phyloP scores from a whole-genome alignment of 345 rosid genomes.

The Pistacia atlantica region DNA sequence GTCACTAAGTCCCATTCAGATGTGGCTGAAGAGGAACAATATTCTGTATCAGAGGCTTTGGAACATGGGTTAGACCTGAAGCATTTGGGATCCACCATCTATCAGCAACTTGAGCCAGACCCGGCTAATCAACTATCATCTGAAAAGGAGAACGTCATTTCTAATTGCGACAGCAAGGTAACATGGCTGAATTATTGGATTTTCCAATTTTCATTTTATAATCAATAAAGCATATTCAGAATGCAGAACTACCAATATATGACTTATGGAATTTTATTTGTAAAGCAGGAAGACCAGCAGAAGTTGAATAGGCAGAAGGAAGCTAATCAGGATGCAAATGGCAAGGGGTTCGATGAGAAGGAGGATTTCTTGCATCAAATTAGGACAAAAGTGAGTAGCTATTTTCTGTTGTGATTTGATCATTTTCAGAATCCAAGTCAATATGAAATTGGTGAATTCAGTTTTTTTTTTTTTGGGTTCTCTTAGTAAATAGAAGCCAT shows the following conservation, averaged over 20 bases:
- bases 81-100: conserved; percentile 28
- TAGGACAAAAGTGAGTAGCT: conserved; percentile 69
- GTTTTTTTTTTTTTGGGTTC: too few relatives aligned
- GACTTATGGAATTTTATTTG: conserved; percentile 22
- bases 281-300: conserved; percentile 46
- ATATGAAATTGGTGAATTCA: too few relatives aligned
- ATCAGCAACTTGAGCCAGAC: conserved; percentile 38
- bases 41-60: conserved; percentile 33
- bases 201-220: neutral
- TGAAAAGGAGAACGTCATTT: conserved; percentile 33
- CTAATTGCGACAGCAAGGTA: conserved; percentile 54
- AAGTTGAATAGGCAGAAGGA: conserved; percentile 45
- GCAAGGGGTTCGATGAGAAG: conserved; percentile 52
- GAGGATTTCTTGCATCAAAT: conserved; percentile 87
- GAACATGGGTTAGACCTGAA: conserved; percentile 39
- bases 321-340: conserved; percentile 37
- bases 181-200: neutral
- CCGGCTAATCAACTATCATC: conserved; percentile 36
- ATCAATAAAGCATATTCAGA: neutral
- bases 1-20: conserved; percentile 43
- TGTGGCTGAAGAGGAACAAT: conserved; percentile 34
- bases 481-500: too few relatives aligned
- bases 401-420: neutral
- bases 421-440: neutral
- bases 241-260: conserved; percentile 14